phyloP scores from a whole-genome alignment of 306 rosid species.

The Heteromeles arbutifolia region DNA sequence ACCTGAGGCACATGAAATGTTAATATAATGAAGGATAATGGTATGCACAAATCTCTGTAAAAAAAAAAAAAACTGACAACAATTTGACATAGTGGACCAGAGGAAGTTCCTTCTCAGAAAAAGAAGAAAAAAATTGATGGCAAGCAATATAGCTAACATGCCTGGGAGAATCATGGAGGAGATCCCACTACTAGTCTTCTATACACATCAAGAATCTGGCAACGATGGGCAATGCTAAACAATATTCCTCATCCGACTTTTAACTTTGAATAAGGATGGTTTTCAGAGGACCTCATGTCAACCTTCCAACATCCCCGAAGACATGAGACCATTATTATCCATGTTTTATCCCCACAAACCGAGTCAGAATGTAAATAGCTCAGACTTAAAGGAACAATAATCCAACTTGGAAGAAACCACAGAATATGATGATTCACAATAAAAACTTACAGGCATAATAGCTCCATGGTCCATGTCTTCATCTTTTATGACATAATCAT shows the following conservation, averaged over 20 bases:
- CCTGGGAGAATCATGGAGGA: neutral
- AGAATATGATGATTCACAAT: constrained; percentile 11
- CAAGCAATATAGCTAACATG: neutral
- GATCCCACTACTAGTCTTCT: neutral
- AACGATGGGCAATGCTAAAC: neutral
- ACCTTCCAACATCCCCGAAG: neutral
- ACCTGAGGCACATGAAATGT: constrained; percentile 42
- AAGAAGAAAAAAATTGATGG: neutral
- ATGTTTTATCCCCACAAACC: neutral
- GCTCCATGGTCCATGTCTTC: constrained; percentile 78
- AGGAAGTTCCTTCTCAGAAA: neutral
- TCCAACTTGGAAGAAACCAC: neutral
- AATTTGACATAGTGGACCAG: neutral
- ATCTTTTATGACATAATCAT: constrained; percentile 88
- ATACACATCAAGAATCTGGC: neutral
- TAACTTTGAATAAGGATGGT: neutral
- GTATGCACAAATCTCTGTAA: neutral
- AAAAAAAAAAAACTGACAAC: neutral
- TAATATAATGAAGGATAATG: neutral
- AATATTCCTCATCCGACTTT: neutral
- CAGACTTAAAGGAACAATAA: neutral
- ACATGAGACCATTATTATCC: neutral
- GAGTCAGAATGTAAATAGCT: neutral
- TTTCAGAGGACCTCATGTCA: neutral
- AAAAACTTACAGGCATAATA: constrained; percentile 51